A percentile compares a stretch with the other conserved stretches of the same genome.
Evolutionary conservation across 2,329 filamentous ascomycete genomes (phyloP).

Genomic region (Fusarium pseudoanthophilum): DNA sequence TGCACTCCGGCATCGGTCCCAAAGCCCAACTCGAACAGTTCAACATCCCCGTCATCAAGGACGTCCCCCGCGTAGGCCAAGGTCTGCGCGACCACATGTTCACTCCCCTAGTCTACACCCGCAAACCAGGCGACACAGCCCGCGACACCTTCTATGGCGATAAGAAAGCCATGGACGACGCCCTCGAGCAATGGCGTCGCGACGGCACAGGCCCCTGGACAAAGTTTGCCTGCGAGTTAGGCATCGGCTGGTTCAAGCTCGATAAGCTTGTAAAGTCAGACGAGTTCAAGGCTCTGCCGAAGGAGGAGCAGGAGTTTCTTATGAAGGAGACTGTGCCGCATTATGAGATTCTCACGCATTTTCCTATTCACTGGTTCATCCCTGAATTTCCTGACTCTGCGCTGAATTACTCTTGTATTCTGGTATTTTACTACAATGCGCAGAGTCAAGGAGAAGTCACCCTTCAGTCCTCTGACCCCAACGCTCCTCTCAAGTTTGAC

Average conservation of each 20-base stretch:
- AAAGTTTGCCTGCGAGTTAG: slow-evolving; percentile 52
- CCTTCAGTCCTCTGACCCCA: slow-evolving; percentile 63
- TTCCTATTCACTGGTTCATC: slow-evolving; percentile 55
- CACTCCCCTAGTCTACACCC: slow-evolving; percentile 51
- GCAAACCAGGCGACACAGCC: slow-evolving; percentile 54
- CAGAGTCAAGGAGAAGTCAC: slow-evolving; percentile 63
- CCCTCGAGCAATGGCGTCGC: slow-evolving; percentile 59
- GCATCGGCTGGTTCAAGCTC: slow-evolving; percentile 58
- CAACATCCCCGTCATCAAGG: slow-evolving; percentile 40
- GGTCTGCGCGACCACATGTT: slow-evolving; percentile 56
- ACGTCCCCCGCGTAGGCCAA: slow-evolving; percentile 53
- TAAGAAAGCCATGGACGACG: slow-evolving; percentile 54
- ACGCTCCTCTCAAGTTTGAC: slow-evolving; percentile 62
- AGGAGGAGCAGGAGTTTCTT: slow-evolving; percentile 56
- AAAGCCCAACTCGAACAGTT: slow-evolving; percentile 25
- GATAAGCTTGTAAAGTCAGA: slow-evolving; percentile 51
- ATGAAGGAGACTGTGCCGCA: slow-evolving; percentile 63
- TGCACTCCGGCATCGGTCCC: slow-evolving; percentile 45
- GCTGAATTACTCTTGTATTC: slow-evolving; percentile 56
- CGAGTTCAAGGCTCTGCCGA: slow-evolving; percentile 63
- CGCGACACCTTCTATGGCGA: slow-evolving; percentile 59
- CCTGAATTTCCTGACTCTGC: slow-evolving; percentile 51
- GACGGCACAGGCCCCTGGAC: slow-evolving; percentile 55
- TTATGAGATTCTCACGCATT: slow-evolving; percentile 64
- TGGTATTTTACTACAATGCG: slow-evolving; percentile 63